Percentiles rank a stretch among this genome's conserved stretches.
Conservation (phyloP, 1,284 basidiomycete species). For the Thecaphora thlaspeos region DNA sequence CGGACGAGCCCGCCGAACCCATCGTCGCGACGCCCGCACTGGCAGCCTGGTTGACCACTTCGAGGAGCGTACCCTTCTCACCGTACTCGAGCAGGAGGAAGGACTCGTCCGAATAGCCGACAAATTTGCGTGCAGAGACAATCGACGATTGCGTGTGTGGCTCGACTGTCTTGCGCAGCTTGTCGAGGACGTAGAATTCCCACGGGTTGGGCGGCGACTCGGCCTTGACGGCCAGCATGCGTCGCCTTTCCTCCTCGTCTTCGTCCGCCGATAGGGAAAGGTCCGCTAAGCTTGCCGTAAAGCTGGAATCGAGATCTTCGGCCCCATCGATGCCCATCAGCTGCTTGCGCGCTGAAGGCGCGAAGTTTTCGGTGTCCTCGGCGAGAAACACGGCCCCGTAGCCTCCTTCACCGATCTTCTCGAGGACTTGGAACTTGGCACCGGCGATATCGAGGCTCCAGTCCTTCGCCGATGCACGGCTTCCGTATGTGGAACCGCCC, state of each 20-base stretch:
- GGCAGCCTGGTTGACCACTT: slow-evolving; percentile 75
- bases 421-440: slow-evolving; percentile 61
- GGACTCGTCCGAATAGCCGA: slow-evolving; percentile 70
- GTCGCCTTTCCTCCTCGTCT: slow-evolving; percentile 65
- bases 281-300: slow-evolving; percentile 5
- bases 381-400: slow-evolving; percentile 90
- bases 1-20: slow-evolving; percentile 59
- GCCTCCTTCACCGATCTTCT: slow-evolving; percentile 94
- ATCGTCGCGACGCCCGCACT: slow-evolving; percentile 62
- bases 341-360: neutral
- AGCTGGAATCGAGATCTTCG: slow-evolving; percentile 5
- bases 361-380: slow-evolving; percentile 56
- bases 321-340: slow-evolving; percentile 10
- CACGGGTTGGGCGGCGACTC: slow-evolving; percentile 84
- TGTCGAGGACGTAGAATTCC: slow-evolving; percentile 86
- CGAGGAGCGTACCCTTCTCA: slow-evolving; percentile 86
- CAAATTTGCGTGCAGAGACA: slow-evolving; percentile 44
- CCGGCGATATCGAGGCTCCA: slow-evolving; percentile 20
- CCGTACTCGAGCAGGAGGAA: slow-evolving; percentile 85
- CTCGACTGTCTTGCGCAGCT: slow-evolving; percentile 64
- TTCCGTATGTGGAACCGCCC: slow-evolving; percentile 31
- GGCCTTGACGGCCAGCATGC: slow-evolving; percentile 81
- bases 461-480: slow-evolving; percentile 9
- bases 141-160: slow-evolving; percentile 27
- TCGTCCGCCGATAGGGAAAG: slow-evolving; percentile 65